Percentiles rank a stretch among this genome's conserved stretches.
Evolutionary conservation across 2,329 filamentous ascomycete genomes (phyloP).

Genomic region (Akanthomyces uredinophilus): DNA sequence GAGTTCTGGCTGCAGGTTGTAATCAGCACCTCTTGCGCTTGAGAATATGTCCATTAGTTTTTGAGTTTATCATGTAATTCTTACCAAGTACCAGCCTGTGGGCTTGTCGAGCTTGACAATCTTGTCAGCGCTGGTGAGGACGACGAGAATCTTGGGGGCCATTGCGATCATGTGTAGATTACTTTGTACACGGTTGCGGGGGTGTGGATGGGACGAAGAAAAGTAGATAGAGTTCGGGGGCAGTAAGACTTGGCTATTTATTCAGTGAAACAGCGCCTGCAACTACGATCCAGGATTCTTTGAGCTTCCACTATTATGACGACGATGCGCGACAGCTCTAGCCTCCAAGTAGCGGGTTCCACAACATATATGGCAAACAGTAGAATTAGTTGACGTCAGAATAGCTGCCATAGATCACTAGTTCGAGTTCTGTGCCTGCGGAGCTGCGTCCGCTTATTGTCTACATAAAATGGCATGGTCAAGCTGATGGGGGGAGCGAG

Average conservation of each 20-base stretch:
- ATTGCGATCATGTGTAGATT: conserved; percentile 27
- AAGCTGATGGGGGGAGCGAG: no score
- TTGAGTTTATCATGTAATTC: conserved; percentile 13
- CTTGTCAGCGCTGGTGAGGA: conserved; percentile 59
- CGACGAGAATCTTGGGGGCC: conserved; percentile 61
- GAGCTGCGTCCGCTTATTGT: no score
- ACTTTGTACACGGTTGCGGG: background rate
- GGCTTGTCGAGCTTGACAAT: conserved; percentile 44
- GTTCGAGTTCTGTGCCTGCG: background rate
- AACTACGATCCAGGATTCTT: background rate
- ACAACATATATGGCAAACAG: background rate
- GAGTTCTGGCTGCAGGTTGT: conserved; percentile 47
- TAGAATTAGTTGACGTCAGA: conserved; percentile 7
- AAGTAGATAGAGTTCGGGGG: background rate
- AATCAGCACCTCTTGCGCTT: background rate
- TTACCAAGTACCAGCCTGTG: conserved; percentile 68
- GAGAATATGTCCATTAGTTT: background rate
- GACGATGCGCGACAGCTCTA: background rate
- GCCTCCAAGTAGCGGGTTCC: background rate
- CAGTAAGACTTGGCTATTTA: background rate
- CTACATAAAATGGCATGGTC: no score
- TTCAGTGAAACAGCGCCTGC: background rate
- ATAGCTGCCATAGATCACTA: background rate
- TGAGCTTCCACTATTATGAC: background rate
- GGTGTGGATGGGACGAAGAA: background rate